phyloP scores from a whole-genome alignment of 164 flowering plant genomes.

The Umbellularia californica region DNA sequence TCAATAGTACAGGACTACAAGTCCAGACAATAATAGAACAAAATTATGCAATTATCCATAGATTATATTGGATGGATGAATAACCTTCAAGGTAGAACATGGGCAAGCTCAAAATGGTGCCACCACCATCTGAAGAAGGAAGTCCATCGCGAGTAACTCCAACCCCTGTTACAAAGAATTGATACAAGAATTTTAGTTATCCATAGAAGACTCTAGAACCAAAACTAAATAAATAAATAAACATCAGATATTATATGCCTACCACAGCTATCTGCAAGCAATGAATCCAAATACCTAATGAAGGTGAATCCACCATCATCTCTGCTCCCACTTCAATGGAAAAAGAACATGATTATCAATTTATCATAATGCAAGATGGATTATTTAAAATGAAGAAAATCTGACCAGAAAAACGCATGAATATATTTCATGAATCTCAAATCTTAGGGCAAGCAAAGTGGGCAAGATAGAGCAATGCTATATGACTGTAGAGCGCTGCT shows the following conservation, averaged over 20 bases:
- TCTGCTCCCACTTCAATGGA: constrained; percentile 27
- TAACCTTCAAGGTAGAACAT: constrained; percentile 79
- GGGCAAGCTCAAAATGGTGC: constrained; percentile 62
- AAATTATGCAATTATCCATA: too few species aligned
- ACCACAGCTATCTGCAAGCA: constrained; percentile 96
- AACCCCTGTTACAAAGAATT: constrained; percentile 51
- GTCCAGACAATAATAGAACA: too few species aligned
- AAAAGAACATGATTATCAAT: neutral
- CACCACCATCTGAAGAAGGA: constrained; percentile 63
- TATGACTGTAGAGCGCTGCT: too few species aligned
- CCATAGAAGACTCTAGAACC: neutral
- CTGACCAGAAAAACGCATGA: too few species aligned
- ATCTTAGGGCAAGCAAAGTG: too few species aligned
- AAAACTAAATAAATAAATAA: too few species aligned
- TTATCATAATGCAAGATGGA: too few species aligned
- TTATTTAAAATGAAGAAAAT: too few species aligned
- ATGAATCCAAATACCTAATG: constrained; percentile 61
- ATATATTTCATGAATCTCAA: too few species aligned
- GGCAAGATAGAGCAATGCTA: too few species aligned
- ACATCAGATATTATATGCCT: constrained; percentile 15
- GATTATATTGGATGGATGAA: neutral
- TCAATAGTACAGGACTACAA: too few species aligned
- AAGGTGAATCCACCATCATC: constrained; percentile 47
- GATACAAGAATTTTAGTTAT: constrained; percentile 10
- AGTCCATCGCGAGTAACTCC: constrained; percentile 69